Base-by-base conservation (phyloP, 164 flowering plant species). In the Magnolia changhungtana region DNA sequence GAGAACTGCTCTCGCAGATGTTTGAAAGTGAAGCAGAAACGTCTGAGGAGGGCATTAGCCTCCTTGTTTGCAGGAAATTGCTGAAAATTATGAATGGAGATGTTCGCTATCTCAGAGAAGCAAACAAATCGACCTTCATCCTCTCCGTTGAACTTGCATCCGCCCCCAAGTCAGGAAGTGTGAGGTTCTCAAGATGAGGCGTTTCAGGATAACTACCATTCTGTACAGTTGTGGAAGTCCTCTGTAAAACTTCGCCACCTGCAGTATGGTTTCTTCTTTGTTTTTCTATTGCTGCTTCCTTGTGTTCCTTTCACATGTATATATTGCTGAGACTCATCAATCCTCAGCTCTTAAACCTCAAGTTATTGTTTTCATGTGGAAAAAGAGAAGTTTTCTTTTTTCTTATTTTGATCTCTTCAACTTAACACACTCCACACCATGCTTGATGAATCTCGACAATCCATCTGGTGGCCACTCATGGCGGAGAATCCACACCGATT, bases 71-170 rank as follows among this genome's bases (percentile, higher is more conserved):
- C 86, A 82, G 95, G 74, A 96, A 92, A 75, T 79, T 96, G 72
- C 87, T 92, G 82, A 94, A 82, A 86, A 88, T 94, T 52, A 96
- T 96, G 99, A 92, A 92, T 71, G 98, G 99, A 18, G 96, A 96
- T 55, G 90, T 96, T n/a, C 91, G 81, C 71, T 94, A 92, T 80
- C 84, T 94, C 23, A 86, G 91, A 80, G 96, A 92, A 75, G 93
- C 91, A 2, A 89, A 88, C 58, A 84, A 81, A 72, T 88, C 96
- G 1, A 86, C 92, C n/a, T 90, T 96, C 85, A 91, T 96, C 70
- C 79, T 92, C 59, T 69, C 89, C 2, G 87, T 84, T 2, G 98
- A 94, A 74, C 93, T 94, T 76, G 98, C 99, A 20, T 85, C 86
- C 0, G 86, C 87, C 29, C 77, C 24, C 18, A 79, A 79, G 50